Conservation (phyloP, 2,329 filamentous ascomycete genomes). For the Arthrobotrys sinensis region DNA sequence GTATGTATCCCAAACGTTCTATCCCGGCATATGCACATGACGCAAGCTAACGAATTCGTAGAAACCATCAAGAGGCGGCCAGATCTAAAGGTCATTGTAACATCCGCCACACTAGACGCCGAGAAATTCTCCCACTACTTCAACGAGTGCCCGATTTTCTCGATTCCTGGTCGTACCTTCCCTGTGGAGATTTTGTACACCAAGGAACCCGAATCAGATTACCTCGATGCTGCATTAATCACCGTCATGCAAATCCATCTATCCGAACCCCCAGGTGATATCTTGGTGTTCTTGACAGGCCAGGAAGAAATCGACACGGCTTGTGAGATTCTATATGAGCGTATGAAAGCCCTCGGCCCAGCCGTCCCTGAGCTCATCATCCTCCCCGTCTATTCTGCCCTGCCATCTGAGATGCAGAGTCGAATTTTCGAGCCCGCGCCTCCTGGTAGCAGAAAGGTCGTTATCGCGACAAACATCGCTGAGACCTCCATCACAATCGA, state of each 20-base stretch:
- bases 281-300: slow-evolving; percentile 95
- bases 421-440: slow-evolving; percentile 95
- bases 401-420: slow-evolving; percentile 94
- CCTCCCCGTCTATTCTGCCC: slow-evolving; percentile 93
- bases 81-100: slow-evolving; percentile 95
- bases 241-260: slow-evolving; percentile 99
- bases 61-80: slow-evolving; percentile 88
- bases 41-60: slow-evolving; percentile 33
- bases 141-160: slow-evolving; percentile 95
- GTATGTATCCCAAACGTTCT: slow-evolving; percentile 12
- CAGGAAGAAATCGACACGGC: slow-evolving; percentile 98
- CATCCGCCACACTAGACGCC: slow-evolving; percentile 94
- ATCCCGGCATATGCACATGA: not conserved
- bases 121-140: slow-evolving; percentile 99
- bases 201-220: slow-evolving; percentile 93
- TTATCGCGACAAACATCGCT: slow-evolving; percentile 98
- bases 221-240: slow-evolving; percentile 91
- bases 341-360: slow-evolving; percentile 95
- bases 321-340: slow-evolving; percentile 91
- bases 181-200: slow-evolving; percentile 97
- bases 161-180: slow-evolving; percentile 93
- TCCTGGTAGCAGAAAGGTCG: slow-evolving; percentile 87
- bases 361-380: slow-evolving; percentile 93
- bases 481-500: slow-evolving; percentile 99
- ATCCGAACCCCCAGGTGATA: slow-evolving; percentile 91